Percentiles rank a stretch among this genome's conserved stretches.
Evolutionary conservation across 2,329 filamentous ascomycete genomes (phyloP).

Genomic region (Coniochaeta pulveracea): DNA sequence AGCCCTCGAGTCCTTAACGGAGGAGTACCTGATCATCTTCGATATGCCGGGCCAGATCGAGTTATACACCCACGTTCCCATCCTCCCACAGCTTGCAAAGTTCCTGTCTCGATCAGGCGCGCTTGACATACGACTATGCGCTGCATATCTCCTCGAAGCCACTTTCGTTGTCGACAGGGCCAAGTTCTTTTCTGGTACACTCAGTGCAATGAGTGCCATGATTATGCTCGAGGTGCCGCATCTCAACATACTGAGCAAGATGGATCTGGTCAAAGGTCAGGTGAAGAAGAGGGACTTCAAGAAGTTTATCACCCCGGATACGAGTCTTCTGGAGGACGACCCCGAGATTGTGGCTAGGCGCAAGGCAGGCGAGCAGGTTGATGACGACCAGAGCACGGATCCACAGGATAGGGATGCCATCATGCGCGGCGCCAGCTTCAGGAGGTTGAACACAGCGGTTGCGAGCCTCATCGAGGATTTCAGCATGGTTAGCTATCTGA

Average conservation of each 20-base stretch:
- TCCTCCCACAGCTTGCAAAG: slow-evolving; percentile 74
- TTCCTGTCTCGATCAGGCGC: slow-evolving; percentile 69
- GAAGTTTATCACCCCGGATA: slow-evolving; percentile 80
- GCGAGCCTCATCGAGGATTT: slow-evolving; percentile 91
- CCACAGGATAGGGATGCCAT: slow-evolving; percentile 56
- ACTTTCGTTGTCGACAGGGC: slow-evolving; percentile 92
- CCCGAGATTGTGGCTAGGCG: slow-evolving; percentile 39
- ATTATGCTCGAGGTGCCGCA: slow-evolving; percentile 96
- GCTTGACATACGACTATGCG: slow-evolving; percentile 84
- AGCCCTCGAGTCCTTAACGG: slow-evolving; percentile 71
- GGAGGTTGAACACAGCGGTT: slow-evolving; percentile 75
- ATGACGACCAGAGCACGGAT: slow-evolving; percentile 40
- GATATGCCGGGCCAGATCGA: slow-evolving; percentile 99
- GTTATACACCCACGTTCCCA: slow-evolving; percentile 92
- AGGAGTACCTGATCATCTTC: slow-evolving; percentile 95
- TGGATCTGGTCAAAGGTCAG: slow-evolving; percentile 90
- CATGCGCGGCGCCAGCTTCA: slow-evolving; percentile 74
- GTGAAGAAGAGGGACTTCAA: slow-evolving; percentile 81
- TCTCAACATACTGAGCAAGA: slow-evolving; percentile 92
- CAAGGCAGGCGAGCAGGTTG: slow-evolving; percentile 31
- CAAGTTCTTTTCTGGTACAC: slow-evolving; percentile 93
- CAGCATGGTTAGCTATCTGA: slow-evolving; percentile 93
- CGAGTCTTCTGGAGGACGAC: slow-evolving; percentile 71
- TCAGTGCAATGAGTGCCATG: slow-evolving; percentile 98
- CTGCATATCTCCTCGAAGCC: slow-evolving; percentile 86